Evolutionary conservation across 2,329 filamentous ascomycete genomes (phyloP).

Genomic region (Periglandula ipomoeae): DNA sequence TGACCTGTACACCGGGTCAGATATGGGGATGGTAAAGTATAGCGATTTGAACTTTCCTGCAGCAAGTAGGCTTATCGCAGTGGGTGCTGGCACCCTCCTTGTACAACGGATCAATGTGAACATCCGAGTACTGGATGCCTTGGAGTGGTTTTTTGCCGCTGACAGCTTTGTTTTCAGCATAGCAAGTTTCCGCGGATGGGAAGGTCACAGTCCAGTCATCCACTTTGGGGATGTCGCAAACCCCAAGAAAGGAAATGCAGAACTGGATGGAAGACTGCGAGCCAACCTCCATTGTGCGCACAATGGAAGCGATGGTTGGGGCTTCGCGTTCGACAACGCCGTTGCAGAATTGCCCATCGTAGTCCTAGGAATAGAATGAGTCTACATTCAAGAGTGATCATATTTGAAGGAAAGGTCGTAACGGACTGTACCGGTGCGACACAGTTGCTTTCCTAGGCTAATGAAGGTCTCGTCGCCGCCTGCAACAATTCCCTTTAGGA

Average conservation of each 20-base stretch:
- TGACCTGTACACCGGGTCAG: constrained; percentile 21
- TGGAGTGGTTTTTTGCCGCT: constrained; percentile 37
- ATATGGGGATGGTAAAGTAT: neutral
- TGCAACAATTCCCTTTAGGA: constrained; percentile 31
- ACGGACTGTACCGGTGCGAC: constrained; percentile 17
- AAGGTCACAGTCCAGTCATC: constrained; percentile 33
- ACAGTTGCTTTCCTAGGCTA: constrained; percentile 17
- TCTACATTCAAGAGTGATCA: neutral
- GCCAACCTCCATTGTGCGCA: constrained; percentile 35
- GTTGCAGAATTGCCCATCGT: constrained; percentile 44
- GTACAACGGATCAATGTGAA: constrained; percentile 48
- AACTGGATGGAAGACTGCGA: constrained; percentile 43
- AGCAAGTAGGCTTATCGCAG: constrained; percentile 51
- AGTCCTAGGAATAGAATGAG: constrained; percentile 21
- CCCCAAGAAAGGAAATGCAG: constrained; percentile 41
- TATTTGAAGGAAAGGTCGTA: neutral
- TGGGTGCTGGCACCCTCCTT: constrained; percentile 40
- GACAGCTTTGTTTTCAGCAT: constrained; percentile 18
- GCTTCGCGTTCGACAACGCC: constrained; percentile 42
- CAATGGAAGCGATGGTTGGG: constrained; percentile 38
- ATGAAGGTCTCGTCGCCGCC: constrained; percentile 32
- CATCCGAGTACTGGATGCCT: constrained; percentile 50
- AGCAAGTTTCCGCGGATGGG: constrained; percentile 27
- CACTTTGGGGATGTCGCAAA: constrained; percentile 38
- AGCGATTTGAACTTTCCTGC: constrained; percentile 23